These are phyloP conservation scores for Cordyceps pruinosa DNA, from an alignment of 2,329 filamentous ascomycete genomes.

Conservation along the genomic window DNA sequence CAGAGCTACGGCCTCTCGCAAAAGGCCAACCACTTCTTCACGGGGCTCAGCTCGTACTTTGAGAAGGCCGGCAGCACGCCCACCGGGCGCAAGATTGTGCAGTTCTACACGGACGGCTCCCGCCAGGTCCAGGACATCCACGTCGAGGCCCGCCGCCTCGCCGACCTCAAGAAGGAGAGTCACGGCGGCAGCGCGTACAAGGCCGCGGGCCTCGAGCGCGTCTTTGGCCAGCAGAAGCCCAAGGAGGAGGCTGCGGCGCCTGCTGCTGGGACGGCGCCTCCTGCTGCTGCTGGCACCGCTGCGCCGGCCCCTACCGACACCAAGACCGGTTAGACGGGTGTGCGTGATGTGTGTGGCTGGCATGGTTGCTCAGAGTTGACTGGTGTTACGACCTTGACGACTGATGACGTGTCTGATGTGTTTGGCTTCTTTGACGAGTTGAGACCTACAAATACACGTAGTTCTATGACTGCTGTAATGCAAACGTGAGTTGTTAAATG, in stretches of 20 bases:
- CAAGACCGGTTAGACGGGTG: conserved; percentile 11
- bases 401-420: neutral
- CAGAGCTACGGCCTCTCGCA: conserved; percentile 74
- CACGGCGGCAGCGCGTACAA: conserved; percentile 53
- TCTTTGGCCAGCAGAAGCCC: conserved; percentile 49
- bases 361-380: neutral
- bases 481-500: neutral
- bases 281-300: neutral
- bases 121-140: conserved; percentile 95
- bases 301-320: conserved; percentile 4
- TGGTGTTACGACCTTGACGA: neutral
- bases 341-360: neutral
- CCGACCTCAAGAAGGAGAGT: conserved; percentile 73
- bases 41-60: conserved; percentile 78
- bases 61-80: conserved; percentile 85
- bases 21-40: conserved; percentile 58
- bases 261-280: conserved; percentile 11
- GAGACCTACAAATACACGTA: neutral
- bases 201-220: conserved; percentile 49
- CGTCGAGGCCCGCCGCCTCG: conserved; percentile 78
- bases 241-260: conserved; percentile 31
- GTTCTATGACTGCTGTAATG: neutral
- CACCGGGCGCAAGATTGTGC: conserved; percentile 78
- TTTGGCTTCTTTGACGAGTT: neutral
- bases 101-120: conserved; percentile 78